Percentiles rank a stretch among this genome's conserved stretches.
Evolutionary conservation across 1,139 yeast genomes (phyloP).

Genomic region (Protomyces macrosporus): DNA sequence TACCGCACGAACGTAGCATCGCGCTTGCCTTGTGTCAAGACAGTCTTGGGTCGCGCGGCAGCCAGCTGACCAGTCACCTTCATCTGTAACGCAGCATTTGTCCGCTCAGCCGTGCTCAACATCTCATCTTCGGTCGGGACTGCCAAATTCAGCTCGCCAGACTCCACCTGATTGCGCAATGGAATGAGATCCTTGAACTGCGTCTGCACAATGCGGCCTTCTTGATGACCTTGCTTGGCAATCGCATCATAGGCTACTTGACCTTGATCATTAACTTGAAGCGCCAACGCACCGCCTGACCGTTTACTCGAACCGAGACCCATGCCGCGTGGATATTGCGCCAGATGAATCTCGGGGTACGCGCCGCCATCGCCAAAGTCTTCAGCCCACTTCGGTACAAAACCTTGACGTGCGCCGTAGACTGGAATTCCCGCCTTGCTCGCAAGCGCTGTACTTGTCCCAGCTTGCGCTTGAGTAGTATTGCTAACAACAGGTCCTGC

Average conservation of each 20-base stretch:
- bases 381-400: constrained; percentile 36
- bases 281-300: constrained; percentile 36
- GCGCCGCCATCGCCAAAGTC: constrained; percentile 43
- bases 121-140: constrained; percentile 46
- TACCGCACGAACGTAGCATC: constrained; percentile 47
- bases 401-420: constrained; percentile 37
- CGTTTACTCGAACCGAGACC: constrained; percentile 33
- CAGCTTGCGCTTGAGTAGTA: background rate
- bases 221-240: constrained; percentile 38
- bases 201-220: constrained; percentile 38
- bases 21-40: constrained; percentile 33
- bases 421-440: constrained; percentile 32
- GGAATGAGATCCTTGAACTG: constrained; percentile 48
- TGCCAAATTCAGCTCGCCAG: constrained; percentile 38
- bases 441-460: background rate
- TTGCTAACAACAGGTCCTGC: background rate
- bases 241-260: constrained; percentile 39
- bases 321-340: constrained; percentile 40
- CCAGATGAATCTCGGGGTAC: constrained; percentile 39
- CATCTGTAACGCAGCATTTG: constrained; percentile 48
- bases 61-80: constrained; percentile 43
- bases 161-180: constrained; percentile 44
- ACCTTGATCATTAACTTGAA: constrained; percentile 39
- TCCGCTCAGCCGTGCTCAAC: constrained; percentile 43
- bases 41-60: constrained; percentile 37